A percentile compares a stretch with the other conserved stretches of the same genome.
Conservation (phyloP, 2,329 filamentous ascomycete genomes). For the Apiospora phragmitis region DNA sequence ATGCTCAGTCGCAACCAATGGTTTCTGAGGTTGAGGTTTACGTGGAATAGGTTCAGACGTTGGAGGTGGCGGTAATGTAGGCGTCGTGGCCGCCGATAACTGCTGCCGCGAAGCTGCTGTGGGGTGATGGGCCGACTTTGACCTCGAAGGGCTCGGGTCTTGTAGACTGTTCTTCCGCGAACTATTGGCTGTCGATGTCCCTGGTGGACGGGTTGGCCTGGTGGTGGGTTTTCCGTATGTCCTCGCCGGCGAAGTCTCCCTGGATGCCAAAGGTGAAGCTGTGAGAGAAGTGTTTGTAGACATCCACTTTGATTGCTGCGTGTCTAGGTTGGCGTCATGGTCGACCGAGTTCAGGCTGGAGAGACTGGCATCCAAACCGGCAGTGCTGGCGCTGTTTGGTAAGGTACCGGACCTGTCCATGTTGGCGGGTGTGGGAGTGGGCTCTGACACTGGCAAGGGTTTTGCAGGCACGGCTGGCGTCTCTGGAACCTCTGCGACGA, state of each 20-base stretch:
- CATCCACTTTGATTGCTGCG: slow-evolving; percentile 33
- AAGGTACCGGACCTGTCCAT: slow-evolving; percentile 22
- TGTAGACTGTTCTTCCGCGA: slow-evolving; percentile 67
- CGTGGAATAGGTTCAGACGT: slow-evolving; percentile 60
- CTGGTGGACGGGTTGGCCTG: slow-evolving; percentile 30
- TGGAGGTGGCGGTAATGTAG: slow-evolving; percentile 64
- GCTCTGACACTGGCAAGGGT: neutral
- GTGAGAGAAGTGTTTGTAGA: slow-evolving; percentile 33
- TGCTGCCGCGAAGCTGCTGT: slow-evolving; percentile 62
- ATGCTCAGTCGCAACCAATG: slow-evolving; percentile 44
- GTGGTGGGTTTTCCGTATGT: slow-evolving; percentile 18
- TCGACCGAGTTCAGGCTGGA: slow-evolving; percentile 33
- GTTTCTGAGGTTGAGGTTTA: slow-evolving; percentile 65
- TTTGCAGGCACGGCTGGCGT: slow-evolving; percentile 10
- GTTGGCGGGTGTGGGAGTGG: slow-evolving; percentile 13
- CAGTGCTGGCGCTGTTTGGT: slow-evolving; percentile 24
- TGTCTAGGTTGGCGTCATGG: slow-evolving; percentile 33
- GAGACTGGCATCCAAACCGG: slow-evolving; percentile 32
- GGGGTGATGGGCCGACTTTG: slow-evolving; percentile 50
- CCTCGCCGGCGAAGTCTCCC: slow-evolving; percentile 32
- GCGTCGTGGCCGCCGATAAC: slow-evolving; percentile 67
- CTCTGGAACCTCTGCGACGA: slow-evolving; percentile 13
- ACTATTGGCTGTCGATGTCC: slow-evolving; percentile 34
- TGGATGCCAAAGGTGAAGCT: slow-evolving; percentile 30
- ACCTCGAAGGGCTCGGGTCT: slow-evolving; percentile 63